phyloP scores from a whole-genome alignment of 345 rosid species.

The Citrus trifoliata region DNA sequence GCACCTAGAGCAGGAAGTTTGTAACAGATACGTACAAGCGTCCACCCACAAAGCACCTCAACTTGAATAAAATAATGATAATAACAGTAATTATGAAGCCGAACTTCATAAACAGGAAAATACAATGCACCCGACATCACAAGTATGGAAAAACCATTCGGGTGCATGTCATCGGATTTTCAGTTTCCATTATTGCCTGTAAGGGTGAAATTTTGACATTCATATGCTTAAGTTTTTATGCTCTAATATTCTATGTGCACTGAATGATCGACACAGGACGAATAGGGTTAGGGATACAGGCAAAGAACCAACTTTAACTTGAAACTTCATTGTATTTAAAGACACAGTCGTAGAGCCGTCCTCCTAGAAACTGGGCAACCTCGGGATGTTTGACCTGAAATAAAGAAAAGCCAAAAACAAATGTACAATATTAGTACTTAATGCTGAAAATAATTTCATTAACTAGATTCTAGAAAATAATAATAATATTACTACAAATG shows the following conservation, averaged over 20 bases:
- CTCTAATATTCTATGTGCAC: slow-evolving; percentile 4
- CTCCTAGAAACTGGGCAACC: slow-evolving; percentile 98
- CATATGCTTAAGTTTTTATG: not conserved
- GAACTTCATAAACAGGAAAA: not conserved
- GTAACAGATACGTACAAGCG: not conserved
- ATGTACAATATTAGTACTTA: not conserved
- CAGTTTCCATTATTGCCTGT: slow-evolving; percentile 1
- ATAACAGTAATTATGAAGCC: not conserved
- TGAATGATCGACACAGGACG: not conserved
- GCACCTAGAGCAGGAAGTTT: not conserved
- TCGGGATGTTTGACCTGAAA: slow-evolving; percentile 93
- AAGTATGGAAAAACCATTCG: not conserved
- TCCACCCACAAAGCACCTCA: not conserved
- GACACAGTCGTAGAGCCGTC: slow-evolving; percentile 95
- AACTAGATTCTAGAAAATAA: not conserved
- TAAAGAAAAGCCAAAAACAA: not conserved
- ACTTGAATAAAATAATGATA: not conserved
- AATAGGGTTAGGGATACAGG: not conserved
- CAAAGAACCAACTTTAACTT: slow-evolving; percentile 18
- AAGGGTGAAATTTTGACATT: not conserved
- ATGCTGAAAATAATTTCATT: not conserved
- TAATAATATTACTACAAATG: not conserved
- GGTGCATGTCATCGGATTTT: not conserved
- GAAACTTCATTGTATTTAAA: slow-evolving; percentile 79
- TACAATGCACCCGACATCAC: not conserved